Evolutionary conservation across 2,329 filamentous ascomycete species (phyloP).

Genomic region (Calycina herbarum): DNA sequence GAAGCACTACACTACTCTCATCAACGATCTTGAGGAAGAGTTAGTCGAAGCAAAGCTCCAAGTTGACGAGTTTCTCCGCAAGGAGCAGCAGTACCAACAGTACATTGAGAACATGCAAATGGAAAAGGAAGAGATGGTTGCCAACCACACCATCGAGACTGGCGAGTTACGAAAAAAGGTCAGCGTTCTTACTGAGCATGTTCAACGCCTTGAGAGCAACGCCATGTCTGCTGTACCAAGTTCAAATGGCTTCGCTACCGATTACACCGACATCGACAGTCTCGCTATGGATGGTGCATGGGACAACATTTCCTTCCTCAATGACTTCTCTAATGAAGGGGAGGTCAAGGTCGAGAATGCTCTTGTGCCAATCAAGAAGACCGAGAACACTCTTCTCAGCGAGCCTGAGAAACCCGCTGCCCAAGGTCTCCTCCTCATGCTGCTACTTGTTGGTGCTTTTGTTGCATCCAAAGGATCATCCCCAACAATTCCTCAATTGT

Average conservation of each 20-base stretch:
- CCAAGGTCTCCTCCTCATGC: constrained; percentile 87
- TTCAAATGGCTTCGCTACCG: constrained; percentile 64
- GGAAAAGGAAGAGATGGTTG: constrained; percentile 91
- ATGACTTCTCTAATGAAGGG: constrained; percentile 65
- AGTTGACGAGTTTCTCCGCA: constrained; percentile 68
- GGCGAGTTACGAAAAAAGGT: constrained; percentile 92
- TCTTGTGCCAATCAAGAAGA: constrained; percentile 54
- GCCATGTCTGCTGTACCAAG: constrained; percentile 52
- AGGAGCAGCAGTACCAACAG: constrained; percentile 73
- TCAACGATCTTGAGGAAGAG: constrained; percentile 77
- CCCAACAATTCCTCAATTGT: constrained; percentile 74
- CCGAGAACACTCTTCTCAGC: constrained; percentile 45
- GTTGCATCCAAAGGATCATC: constrained; percentile 82
- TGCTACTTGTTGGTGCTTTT: constrained; percentile 93
- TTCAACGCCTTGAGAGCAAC: constrained; percentile 68
- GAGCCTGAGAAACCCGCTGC: constrained; percentile 66
- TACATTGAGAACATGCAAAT: constrained; percentile 75
- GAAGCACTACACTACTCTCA: constrained; percentile 79
- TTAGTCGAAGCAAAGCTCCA: constrained; percentile 67
- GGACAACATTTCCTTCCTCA: constrained; percentile 79
- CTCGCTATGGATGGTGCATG: constrained; percentile 79
- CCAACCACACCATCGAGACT: constrained; percentile 84
- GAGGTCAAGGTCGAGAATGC: constrained; percentile 58
- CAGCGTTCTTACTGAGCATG: constrained; percentile 72
- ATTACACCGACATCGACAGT: constrained; percentile 80